Conservation (phyloP, 768 basidiomycete genomes). For the Suillus discolor region DNA sequence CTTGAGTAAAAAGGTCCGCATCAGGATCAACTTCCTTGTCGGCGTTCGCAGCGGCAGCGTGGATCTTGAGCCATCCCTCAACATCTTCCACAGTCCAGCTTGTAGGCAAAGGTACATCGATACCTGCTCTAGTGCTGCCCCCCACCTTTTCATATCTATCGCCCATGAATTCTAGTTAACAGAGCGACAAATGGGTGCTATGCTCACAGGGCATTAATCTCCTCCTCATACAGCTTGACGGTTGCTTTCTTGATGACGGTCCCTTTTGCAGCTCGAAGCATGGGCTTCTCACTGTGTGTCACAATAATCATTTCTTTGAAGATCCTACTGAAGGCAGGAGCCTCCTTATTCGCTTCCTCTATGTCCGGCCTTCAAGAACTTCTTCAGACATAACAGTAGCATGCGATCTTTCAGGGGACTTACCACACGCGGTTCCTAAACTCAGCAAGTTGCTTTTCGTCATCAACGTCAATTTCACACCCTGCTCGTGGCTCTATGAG, state of each 20-base stretch:
- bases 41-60: slow-evolving; percentile 19
- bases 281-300: slow-evolving; percentile 41
- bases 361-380: slow-evolving; percentile 35
- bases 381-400: neutral
- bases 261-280: slow-evolving; percentile 48
- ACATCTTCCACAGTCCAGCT: slow-evolving; percentile 26
- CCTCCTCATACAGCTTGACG: slow-evolving; percentile 40
- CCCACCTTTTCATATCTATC: slow-evolving; percentile 37
- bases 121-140: slow-evolving; percentile 21
- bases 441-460: slow-evolving; percentile 25
- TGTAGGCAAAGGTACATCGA: slow-evolving; percentile 22
- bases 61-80: slow-evolving; percentile 30
- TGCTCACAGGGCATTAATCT: slow-evolving; percentile 50
- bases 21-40: slow-evolving; percentile 10
- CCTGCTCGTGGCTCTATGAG: slow-evolving; percentile 30
- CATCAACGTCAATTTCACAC: slow-evolving; percentile 21
- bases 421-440: slow-evolving; percentile 37
- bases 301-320: slow-evolving; percentile 58
- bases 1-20: slow-evolving; percentile 35
- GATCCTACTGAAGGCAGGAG: slow-evolving; percentile 46
- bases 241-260: slow-evolving; percentile 44
- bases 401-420: neutral
- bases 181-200: neutral
- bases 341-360: slow-evolving; percentile 44
- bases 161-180: neutral